phyloP scores from a whole-genome alignment of 2,329 filamentous ascomycete genomes.

The Catunica adiposa region DNA sequence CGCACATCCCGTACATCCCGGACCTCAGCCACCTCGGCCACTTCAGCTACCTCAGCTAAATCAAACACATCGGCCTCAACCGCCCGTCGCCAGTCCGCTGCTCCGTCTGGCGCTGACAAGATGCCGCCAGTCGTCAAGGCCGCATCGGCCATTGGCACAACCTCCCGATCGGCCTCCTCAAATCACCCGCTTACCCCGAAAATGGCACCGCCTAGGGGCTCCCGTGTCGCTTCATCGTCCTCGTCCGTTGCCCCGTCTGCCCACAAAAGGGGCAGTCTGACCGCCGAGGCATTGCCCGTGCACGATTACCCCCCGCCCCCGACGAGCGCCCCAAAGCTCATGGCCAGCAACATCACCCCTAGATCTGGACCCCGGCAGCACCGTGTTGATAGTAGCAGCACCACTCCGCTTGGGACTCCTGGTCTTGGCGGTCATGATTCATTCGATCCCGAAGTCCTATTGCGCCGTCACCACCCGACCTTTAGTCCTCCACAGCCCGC shows the following conservation, averaged over 20 bases:
- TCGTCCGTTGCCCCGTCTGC: not conserved
- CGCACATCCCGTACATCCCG: slow-evolving; percentile 1
- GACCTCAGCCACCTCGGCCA: slow-evolving; percentile 16
- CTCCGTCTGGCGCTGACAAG: not conserved
- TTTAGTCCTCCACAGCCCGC: slow-evolving; percentile 25
- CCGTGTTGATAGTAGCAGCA: slow-evolving; percentile 50
- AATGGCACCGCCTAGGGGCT: slow-evolving; percentile 28
- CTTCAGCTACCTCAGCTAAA: slow-evolving; percentile 15
- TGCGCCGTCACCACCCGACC: slow-evolving; percentile 20
- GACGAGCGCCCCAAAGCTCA: slow-evolving; percentile 21
- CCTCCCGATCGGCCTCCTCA: not conserved
- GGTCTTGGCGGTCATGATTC: slow-evolving; percentile 25
- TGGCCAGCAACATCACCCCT: slow-evolving; percentile 54
- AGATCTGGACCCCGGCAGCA: slow-evolving; percentile 58
- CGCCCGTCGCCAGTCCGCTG: not conserved
- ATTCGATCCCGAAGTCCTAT: slow-evolving; percentile 5
- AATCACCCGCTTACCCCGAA: slow-evolving; percentile 37
- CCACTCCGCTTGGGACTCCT: slow-evolving; percentile 49
- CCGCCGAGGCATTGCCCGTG: slow-evolving; percentile 15
- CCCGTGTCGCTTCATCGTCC: slow-evolving; percentile 1
- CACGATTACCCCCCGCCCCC: slow-evolving; percentile 29
- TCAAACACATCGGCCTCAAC: slow-evolving; percentile 48
- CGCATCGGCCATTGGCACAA: slow-evolving; percentile 4
- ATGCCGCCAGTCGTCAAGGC: slow-evolving; percentile 12
- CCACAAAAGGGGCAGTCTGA: slow-evolving; percentile 8